Evolutionary conservation across 2,329 filamentous ascomycete species (phyloP).

Genomic region (Mycosphaerelloides madeirae): DNA sequence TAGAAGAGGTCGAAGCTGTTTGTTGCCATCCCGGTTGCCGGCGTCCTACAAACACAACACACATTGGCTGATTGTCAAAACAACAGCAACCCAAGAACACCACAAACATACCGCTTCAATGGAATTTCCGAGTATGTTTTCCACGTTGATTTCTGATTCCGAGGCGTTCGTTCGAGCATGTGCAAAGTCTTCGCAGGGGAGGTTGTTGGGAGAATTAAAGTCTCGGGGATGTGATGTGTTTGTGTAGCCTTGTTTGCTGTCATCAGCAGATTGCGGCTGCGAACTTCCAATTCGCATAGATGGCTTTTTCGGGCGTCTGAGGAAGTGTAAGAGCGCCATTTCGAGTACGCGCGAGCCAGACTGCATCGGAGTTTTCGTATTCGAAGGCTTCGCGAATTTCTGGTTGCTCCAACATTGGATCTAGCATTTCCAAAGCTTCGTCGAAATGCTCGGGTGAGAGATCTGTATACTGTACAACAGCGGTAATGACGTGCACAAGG

Average conservation of each 20-base stretch:
- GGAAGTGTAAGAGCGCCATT: conserved; percentile 11
- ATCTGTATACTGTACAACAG: conserved; percentile 58
- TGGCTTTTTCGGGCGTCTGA: not conserved
- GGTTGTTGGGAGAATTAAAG: no score
- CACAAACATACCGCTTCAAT: not conserved
- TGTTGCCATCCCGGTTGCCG: conserved; percentile 7
- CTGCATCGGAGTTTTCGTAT: conserved; percentile 64
- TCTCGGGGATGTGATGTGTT: no score
- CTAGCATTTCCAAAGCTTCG: conserved; percentile 61
- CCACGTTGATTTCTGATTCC: no score
- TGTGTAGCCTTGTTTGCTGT: no score
- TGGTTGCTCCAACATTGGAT: conserved; percentile 30
- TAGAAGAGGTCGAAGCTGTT: not conserved
- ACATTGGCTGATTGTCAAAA: conserved; percentile 12
- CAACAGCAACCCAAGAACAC: conserved; percentile 1
- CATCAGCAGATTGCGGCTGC: no score
- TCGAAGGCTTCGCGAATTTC: conserved; percentile 58
- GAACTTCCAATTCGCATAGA: no score
- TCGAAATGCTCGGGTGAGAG: conserved; percentile 69
- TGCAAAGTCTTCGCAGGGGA: no score
- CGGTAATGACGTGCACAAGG: conserved; percentile 54
- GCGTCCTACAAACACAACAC: conserved; percentile 13
- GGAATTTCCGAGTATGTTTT: not conserved
- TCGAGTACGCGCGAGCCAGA: conserved; percentile 61
- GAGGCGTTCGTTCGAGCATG: no score